Evolutionary conservation across 2,329 filamentous ascomycete genomes (phyloP), one percentile per base, ranked within the genome.

Genomic region (Fusarium metavorans): DNA sequence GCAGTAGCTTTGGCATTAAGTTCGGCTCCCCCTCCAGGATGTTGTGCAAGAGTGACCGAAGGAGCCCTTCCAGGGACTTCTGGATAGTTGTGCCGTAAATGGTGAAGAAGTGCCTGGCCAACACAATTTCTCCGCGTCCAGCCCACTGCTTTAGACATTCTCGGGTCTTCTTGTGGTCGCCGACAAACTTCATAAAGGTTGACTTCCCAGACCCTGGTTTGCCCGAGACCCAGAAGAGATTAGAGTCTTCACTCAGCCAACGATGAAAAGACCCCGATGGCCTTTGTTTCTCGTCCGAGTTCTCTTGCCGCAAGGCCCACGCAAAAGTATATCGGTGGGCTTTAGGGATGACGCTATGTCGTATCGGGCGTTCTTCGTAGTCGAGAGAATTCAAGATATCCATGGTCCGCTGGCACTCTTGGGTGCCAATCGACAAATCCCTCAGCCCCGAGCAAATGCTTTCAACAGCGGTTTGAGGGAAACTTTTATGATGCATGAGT

Each of bases 171-270:
- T 39, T 6, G 1, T 72, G 23, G 1, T 48, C 56, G 2, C 39
- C 18, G 6, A 68, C 45, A n/a, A 72, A 72, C n/a, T 72, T 72
- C 64, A 72, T 68, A 18, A 72, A 50, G 1, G 59, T 65, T 1
- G 64, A 72, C 18, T 72, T 72, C 1, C 70, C 70, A 4, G 68
- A 64, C 1, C 68, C 70, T 13, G 64, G 16, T 5, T 68, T 65
- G 1, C 69, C 70, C 16, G 48, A 68, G 8, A 72, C 23, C 64
- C 68, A 72, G 6, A 71, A 71, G 13, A 68, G 18, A 3, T 58
- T 54, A 1, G 48, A 8, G 23, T 35, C 8, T 2, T 11, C 30
- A 20, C 5, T n/a, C 16, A 67, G 64, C 67, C 67, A 69, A 6
- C 23, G 32, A 32, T n/a, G 23, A 13, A 69, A 39, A n/a, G 5